Percentiles rank a stretch among this genome's conserved stretches.
These are phyloP conservation scores for Daedaleopsis nitida DNA, from an alignment of 768 basidiomycete species.

Conservation along the genomic window DNA sequence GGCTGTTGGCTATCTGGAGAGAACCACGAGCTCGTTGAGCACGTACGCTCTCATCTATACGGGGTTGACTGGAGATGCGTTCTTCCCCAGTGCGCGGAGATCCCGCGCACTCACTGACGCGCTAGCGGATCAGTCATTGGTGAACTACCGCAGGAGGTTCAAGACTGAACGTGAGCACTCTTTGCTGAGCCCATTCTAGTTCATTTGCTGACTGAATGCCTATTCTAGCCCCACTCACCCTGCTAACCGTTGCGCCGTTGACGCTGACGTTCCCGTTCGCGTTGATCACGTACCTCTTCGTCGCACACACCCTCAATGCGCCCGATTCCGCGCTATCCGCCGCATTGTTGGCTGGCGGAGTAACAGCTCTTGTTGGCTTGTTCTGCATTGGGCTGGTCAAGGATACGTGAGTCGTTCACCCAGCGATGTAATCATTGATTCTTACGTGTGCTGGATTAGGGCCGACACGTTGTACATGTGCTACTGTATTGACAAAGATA, in stretches of 20 bases:
- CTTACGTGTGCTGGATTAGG: constrained; percentile 31
- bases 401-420: constrained; percentile 56
- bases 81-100: constrained; percentile 53
- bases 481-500: constrained; percentile 64
- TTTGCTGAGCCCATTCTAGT: background rate
- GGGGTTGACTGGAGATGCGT: constrained; percentile 56
- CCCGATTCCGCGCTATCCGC: constrained; percentile 76
- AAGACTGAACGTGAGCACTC: constrained; percentile 57
- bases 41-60: constrained; percentile 59
- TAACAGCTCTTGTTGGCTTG: constrained; percentile 79
- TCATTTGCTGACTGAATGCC: background rate
- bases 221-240: constrained; percentile 57
- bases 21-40: constrained; percentile 53
- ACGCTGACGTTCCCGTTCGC: constrained; percentile 83
- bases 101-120: constrained; percentile 58
- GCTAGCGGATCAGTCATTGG: constrained; percentile 47
- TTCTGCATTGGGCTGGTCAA: constrained; percentile 83
- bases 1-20: constrained; percentile 47
- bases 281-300: constrained; percentile 81
- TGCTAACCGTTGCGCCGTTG: constrained; percentile 77
- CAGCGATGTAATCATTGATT: background rate
- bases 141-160: constrained; percentile 48
- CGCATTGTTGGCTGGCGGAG: constrained; percentile 73
- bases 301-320: constrained; percentile 75
- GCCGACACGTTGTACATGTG: constrained; percentile 70